Conservation (phyloP, 768 basidiomycete genomes). For the Favolaschia claudopus region DNA sequence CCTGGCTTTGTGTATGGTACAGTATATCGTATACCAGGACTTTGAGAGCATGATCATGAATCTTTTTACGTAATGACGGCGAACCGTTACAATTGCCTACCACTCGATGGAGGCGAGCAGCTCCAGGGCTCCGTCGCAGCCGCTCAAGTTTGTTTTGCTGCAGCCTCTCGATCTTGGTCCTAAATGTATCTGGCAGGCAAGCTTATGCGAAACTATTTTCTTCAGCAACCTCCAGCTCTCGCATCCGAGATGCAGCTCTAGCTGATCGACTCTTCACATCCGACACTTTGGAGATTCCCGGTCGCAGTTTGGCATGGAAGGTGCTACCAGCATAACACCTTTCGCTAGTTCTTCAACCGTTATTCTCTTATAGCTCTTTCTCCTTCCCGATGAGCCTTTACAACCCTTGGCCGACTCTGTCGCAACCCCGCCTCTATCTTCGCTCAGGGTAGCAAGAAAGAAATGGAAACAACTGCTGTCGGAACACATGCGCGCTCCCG, state of each 20-base stretch:
- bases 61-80: too few species aligned
- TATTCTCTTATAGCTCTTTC: constrained; percentile 62
- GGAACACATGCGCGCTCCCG: constrained; percentile 83
- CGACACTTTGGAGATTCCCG: constrained; percentile 59
- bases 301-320: constrained; percentile 91
- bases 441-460: constrained; percentile 58
- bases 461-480: constrained; percentile 65
- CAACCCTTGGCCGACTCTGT: constrained; percentile 48
- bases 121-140: constrained; percentile 6
- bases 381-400: constrained; percentile 71
- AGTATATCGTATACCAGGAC: too few species aligned
- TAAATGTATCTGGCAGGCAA: constrained; percentile 41
- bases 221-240: constrained; percentile 62
- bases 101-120: constrained; percentile 1
- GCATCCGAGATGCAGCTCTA: constrained; percentile 71
- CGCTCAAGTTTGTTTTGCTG: constrained; percentile 23
- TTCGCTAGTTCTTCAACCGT: constrained; percentile 2
- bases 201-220: constrained; percentile 57
- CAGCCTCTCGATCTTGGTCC: not conserved
- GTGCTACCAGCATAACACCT: constrained; percentile 43
- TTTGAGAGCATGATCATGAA: too few species aligned
- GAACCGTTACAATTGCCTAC: too few species aligned
- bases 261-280: constrained; percentile 64
- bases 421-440: constrained; percentile 44
- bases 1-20: too few species aligned